Evolutionary conservation across 306 rosid genomes (phyloP), one percentile per base, ranked within the genome.

Genomic region (Albizia julibrissin): DNA sequence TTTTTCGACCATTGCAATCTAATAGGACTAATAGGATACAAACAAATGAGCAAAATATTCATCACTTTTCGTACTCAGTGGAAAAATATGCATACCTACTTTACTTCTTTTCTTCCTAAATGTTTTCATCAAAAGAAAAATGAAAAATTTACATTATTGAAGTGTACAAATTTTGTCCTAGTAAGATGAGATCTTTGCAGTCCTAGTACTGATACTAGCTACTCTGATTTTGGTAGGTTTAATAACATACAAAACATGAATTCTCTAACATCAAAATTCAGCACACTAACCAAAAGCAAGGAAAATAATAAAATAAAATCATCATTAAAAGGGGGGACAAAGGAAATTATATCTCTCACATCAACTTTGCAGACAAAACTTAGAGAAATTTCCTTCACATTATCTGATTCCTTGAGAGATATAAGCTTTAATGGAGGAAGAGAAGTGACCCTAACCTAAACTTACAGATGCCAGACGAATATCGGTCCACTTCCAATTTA

Each of bases 321-420:
- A 52, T 52, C 22, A 6, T 19, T 49, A 46, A 16, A 49, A 49
- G 59, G 22, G 9, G 59, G 22, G 8, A 49, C 0, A 46, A 58
- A 27, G 75, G 61, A 52, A 31, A 75, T 61, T 21, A 22, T 13
- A 68, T 40, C 42, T 74, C 78, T 78, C 29, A 92, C 94, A 96
- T 91, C 88, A 80, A 90, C 97, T 78, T 88, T 87, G 86, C 88
- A 84, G 61, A 88, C 87, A 76, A 92, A 87, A 86, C 75, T 84
- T 81, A 81, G 76, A 59, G 95, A 88, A 83, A 81, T 43, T 75
- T 85, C 92, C 81, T 89, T 86, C 75, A 76, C 74, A 59, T 80
- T 84, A 80, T 90, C 88, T n/a, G 93, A 91, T 82, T 82, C 85
- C 87, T 88, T 89, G 65, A 92, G 88, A 76, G 90, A 88, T 58